Evolutionary conservation across 495 filamentous ascomycete species (phyloP).

Genomic region (Penicillium taxi): DNA sequence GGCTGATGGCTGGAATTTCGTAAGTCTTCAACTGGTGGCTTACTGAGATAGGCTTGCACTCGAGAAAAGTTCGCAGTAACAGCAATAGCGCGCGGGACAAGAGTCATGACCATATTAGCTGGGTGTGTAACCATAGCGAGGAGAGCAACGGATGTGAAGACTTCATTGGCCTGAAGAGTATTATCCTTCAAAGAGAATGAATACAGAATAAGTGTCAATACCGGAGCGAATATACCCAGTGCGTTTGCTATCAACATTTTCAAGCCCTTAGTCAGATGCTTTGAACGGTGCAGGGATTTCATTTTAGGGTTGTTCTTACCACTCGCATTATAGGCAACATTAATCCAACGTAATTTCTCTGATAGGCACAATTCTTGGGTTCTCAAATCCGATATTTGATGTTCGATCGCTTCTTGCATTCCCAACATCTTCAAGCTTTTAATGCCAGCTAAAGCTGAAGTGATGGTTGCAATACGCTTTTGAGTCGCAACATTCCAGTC

Average conservation of each 20-base stretch:
- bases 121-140: slow-evolving; percentile 43
- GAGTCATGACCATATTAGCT: slow-evolving; percentile 34
- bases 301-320: slow-evolving; percentile 19
- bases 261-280: too few relatives aligned
- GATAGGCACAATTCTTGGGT: slow-evolving; percentile 38
- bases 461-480: slow-evolving; percentile 40
- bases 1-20: background rate
- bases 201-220: background rate
- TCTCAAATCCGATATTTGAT: slow-evolving; percentile 17
- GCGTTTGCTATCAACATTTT: too few relatives aligned
- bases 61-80: slow-evolving; percentile 41
- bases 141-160: slow-evolving; percentile 46
- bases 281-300: background rate
- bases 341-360: slow-evolving; percentile 28
- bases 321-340: slow-evolving; percentile 37
- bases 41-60: slow-evolving; percentile 40
- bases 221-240: background rate
- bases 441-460: slow-evolving; percentile 38
- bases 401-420: slow-evolving; percentile 32
- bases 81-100: slow-evolving; percentile 27
- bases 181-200: background rate
- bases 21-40: slow-evolving; percentile 4
- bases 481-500: slow-evolving; percentile 47
- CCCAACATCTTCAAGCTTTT: slow-evolving; percentile 53
- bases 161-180: slow-evolving; percentile 31